These are phyloP conservation scores for carrot (Daucus carota) DNA, from an alignment of 129 eudicot species.

Conservation along the genomic window DH1_v3.0 NC_030383.2:48340501-48341000, in stretches of 20 bases:
- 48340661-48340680: neutral
- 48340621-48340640: neutral
- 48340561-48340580: neutral
- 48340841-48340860: neutral
- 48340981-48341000: constrained; percentile 55
- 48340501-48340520: neutral
- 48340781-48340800: neutral
- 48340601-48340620: neutral
- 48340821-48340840: neutral
- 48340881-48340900: constrained; percentile 37
- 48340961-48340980: constrained; percentile 52
- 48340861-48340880: constrained; percentile 1
- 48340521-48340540: neutral
- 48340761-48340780: neutral
- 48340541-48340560: neutral
- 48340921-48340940: constrained; percentile 40
- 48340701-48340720: neutral
- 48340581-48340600: neutral
- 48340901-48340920: constrained; percentile 52
- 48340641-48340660: neutral
- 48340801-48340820: neutral
- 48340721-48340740: neutral
- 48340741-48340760: too few relatives aligned
- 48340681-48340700: neutral
- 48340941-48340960: constrained; percentile 60